phyloP scores from a whole-genome alignment of 2,329 filamentous ascomycete genomes.

The Fusarium bactridioides region DNA sequence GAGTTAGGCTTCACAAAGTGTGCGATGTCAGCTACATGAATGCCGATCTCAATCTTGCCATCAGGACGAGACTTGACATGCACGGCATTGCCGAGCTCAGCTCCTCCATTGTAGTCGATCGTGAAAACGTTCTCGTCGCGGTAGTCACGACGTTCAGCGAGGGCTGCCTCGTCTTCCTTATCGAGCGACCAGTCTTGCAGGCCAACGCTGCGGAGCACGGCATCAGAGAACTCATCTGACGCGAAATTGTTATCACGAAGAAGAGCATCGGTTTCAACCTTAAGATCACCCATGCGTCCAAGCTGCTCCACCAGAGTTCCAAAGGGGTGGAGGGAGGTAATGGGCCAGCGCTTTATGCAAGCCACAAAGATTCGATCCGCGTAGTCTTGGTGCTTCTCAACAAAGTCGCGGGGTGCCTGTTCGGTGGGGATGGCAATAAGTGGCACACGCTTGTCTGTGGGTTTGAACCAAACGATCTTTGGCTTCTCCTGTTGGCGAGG shows the following conservation, averaged over 20 bases:
- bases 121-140: conserved; percentile 89
- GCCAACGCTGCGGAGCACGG: conserved; percentile 90
- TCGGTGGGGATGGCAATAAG: conserved; percentile 98
- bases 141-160: conserved; percentile 86
- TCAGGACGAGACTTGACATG: conserved; percentile 87
- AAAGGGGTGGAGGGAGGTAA: conserved; percentile 98
- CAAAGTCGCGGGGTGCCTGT: conserved; percentile 95
- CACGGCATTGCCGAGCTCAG: conserved; percentile 90
- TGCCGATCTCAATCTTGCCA: conserved; percentile 90
- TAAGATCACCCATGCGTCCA: conserved; percentile 95
- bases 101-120: conserved; percentile 86
- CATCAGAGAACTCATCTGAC: conserved; percentile 96
- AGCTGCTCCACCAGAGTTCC: conserved; percentile 97
- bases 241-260: conserved; percentile 99
- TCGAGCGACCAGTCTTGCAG: conserved; percentile 90
- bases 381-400: conserved; percentile 98
- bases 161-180: conserved; percentile 78
- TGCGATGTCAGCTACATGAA: conserved; percentile 93
- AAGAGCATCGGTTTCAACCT: conserved; percentile 96
- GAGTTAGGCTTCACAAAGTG: conserved; percentile 98
- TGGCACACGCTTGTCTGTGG: conserved; percentile 97
- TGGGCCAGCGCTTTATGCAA: conserved; percentile 99
- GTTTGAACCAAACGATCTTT: conserved; percentile 99
- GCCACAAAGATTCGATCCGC: conserved; percentile 98
- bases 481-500: conserved; percentile 89